A percentile compares a stretch with the other conserved stretches of the same genome.
Evolutionary conservation across 2,329 filamentous ascomycete genomes (phyloP).

Genomic region (Fusarium sp.): DNA sequence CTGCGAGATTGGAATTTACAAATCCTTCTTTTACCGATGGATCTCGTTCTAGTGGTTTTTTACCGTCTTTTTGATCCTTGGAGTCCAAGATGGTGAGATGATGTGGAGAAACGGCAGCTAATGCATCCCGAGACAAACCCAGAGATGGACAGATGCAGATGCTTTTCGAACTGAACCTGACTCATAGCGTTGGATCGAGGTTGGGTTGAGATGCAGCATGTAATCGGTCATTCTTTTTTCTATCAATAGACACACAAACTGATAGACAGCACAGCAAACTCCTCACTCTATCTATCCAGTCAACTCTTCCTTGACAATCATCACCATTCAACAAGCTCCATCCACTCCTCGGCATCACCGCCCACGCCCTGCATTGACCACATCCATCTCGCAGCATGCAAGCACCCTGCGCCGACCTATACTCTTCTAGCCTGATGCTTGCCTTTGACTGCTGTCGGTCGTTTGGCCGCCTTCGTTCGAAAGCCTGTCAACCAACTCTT

Average conservation of each 20-base stretch:
- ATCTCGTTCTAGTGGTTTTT: background rate
- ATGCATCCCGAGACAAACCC: background rate
- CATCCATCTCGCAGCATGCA: conserved; percentile 33
- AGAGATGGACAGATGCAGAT: background rate
- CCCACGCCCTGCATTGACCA: conserved; percentile 33
- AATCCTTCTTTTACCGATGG: background rate
- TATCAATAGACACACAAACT: background rate
- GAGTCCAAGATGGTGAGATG: background rate
- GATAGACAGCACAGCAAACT: background rate
- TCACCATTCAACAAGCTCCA: conserved; percentile 1
- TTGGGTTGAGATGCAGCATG: background rate
- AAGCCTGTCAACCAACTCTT: conserved; percentile 16
- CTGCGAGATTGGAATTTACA: background rate
- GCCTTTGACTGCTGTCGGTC: conserved; percentile 12
- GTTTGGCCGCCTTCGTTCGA: background rate
- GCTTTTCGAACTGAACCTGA: background rate
- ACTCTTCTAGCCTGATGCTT: conserved; percentile 29
- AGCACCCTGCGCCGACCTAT: conserved; percentile 10
- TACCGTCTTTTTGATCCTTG: background rate
- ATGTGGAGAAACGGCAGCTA: background rate
- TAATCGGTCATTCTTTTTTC: background rate
- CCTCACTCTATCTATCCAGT: background rate
- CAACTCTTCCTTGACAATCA: background rate
- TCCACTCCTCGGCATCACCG: background rate
- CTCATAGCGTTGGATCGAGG: background rate